Evolutionary conservation across 2,329 filamentous ascomycete genomes (phyloP).

Genomic region (Phialocephala subalpina): DNA sequence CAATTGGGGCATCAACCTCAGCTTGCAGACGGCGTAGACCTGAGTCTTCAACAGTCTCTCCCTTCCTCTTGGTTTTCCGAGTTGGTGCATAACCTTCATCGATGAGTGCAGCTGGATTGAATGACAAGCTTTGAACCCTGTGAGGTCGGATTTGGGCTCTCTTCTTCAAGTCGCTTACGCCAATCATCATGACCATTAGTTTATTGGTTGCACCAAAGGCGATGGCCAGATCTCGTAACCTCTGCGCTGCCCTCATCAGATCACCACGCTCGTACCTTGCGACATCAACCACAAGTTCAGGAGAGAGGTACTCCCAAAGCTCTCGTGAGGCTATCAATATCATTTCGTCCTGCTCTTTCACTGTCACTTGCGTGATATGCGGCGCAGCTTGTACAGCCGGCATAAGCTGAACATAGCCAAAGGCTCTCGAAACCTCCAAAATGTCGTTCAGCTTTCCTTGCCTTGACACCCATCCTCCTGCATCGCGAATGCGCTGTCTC

Average conservation of each 20-base stretch:
- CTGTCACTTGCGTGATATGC: conserved; percentile 77
- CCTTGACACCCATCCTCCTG: conserved; percentile 93
- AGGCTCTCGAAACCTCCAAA: conserved; percentile 90
- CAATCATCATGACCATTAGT: conserved; percentile 99
- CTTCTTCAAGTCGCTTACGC: conserved; percentile 88
- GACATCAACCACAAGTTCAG: conserved; percentile 90
- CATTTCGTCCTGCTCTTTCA: conserved; percentile 92
- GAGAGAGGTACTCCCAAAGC: conserved; percentile 93
- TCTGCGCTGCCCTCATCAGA: conserved; percentile 94
- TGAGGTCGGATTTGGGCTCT: conserved; percentile 76
- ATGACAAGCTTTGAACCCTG: conserved; percentile 79
- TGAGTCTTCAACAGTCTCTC: conserved; percentile 76
- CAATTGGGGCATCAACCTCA: conserved; percentile 90
- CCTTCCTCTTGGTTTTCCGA: conserved; percentile 72
- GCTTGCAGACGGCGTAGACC: conserved; percentile 86
- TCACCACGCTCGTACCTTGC: conserved; percentile 86
- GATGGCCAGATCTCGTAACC: conserved; percentile 92
- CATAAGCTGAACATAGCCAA: conserved; percentile 93
- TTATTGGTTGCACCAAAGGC: conserved; percentile 94
- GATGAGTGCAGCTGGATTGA: conserved; percentile 78
- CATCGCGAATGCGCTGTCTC: conserved; percentile 88
- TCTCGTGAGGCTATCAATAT: conserved; percentile 91
- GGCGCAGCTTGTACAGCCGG: conserved; percentile 93
- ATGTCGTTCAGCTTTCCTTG: conserved; percentile 93
- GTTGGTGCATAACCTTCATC: conserved; percentile 74